phyloP scores from a whole-genome alignment of 257 asterid genomes.

The Galeopsis tetrahit region DNA sequence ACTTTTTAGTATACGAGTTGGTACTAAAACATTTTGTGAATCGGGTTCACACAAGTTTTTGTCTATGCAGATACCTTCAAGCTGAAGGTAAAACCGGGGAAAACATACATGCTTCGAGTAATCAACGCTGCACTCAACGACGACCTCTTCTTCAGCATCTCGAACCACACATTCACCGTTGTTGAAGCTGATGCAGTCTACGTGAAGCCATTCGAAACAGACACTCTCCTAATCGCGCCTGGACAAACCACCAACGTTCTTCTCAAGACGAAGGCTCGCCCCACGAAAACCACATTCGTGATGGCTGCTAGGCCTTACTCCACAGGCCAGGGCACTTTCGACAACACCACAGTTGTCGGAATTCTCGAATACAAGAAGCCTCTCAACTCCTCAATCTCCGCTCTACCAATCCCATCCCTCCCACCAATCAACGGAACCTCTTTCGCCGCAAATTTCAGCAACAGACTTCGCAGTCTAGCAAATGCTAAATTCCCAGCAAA shows the following conservation, averaged over 20 bases:
- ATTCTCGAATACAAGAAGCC: conserved; percentile 45
- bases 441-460: conserved; percentile 46
- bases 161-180: conserved; percentile 57
- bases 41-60: not conserved
- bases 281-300: conserved; percentile 41
- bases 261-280: conserved; percentile 45
- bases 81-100: conserved; percentile 63
- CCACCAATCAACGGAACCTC: conserved; percentile 66
- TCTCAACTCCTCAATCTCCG: conserved; percentile 28
- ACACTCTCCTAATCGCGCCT: conserved; percentile 45
- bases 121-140: conserved; percentile 87
- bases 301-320: conserved; percentile 71
- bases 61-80: conserved; percentile 55
- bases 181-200: conserved; percentile 69
- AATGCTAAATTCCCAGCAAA: conserved; percentile 60
- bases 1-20: not conserved
- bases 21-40: too few species aligned
- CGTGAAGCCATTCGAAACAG: conserved; percentile 63
- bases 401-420: conserved; percentile 48
- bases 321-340: conserved; percentile 64
- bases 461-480: conserved; percentile 54
- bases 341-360: conserved; percentile 62
- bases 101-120: conserved; percentile 66
- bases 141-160: conserved; percentile 62
- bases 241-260: conserved; percentile 70